Evolutionary conservation across 2,329 filamentous ascomycete species (phyloP), one percentile per base, ranked within the genome.

Genomic region (Tolypocladium sp.): DNA sequence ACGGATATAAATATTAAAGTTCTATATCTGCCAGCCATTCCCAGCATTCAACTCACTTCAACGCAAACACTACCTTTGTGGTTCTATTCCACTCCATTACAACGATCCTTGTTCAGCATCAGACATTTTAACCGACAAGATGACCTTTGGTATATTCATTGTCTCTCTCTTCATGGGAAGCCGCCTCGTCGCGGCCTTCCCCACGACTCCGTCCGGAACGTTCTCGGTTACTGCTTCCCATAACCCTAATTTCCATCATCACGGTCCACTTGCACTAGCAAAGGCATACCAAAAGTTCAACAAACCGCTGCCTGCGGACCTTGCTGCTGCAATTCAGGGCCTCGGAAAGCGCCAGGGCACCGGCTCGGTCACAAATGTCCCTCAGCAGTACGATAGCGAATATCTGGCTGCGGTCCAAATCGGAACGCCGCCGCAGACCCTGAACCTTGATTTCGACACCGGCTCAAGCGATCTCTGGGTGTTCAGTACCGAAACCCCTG

Each of bases 401-500:
- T 66, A 66, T 55, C 55, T 35, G 20, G 56, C 63, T 33, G 54
- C 53, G 17, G 63, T 66, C 33, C 55, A 60, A 33, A 64, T 67
- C 37, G 63, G 65, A 3, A 62, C 62, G 27, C 65, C 64, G 9
- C 55, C 62, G 3, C 64, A 66, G 60, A 61, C 46, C 33, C 56
- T 66, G 0, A n/a, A 49, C 15, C 53, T 67, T 25, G 59, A 64
- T 59, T 64, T 67, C 42, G 65, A 67, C 35, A 67, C 64, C 8
- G 64, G 65, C 37, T 66, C 67, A 22, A 66, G 66, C 56, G 69
- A 71, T 35, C 63, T 72, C 8, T 67, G 64, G 58, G 67, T 66
- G 62, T 79, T 79, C 62, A 78, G 75, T 61, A 74, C 76, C 58
- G 75, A 77, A 61, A 79, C 76, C 37, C 67, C 70, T 49, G 57